phyloP scores from a whole-genome alignment of 2,329 filamentous ascomycete genomes.

The Diplodia seriata region DNA sequence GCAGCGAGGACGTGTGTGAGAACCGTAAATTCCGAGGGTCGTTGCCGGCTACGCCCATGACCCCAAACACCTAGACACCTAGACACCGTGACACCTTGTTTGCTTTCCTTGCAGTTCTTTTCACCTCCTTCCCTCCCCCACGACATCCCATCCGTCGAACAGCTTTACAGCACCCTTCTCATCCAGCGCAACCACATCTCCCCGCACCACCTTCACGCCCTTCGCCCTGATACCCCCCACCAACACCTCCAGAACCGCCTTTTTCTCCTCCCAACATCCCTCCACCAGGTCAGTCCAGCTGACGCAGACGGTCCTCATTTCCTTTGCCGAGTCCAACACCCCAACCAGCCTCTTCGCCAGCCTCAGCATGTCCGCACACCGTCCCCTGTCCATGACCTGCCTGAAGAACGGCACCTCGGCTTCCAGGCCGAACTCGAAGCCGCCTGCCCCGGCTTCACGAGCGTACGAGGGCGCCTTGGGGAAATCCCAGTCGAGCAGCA shows the following conservation, averaged over 20 bases:
- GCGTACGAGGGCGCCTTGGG: conserved; percentile 4
- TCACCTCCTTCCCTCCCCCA: not conserved
- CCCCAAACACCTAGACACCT: conserved; percentile 1
- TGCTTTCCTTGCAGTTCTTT: not conserved
- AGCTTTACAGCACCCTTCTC: conserved; percentile 2
- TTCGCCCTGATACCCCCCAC: not conserved
- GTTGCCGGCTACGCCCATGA: not conserved
- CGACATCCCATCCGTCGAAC: conserved; percentile 11
- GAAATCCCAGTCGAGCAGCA: conserved; percentile 21
- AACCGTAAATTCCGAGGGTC: not conserved
- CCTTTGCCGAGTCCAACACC: conserved; percentile 4
- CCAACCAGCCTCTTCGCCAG: conserved; percentile 18
- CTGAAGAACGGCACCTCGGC: conserved; percentile 16
- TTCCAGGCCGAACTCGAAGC: conserved; percentile 23
- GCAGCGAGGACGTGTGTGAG: not conserved
- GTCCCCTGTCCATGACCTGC: conserved; percentile 12
- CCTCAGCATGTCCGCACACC: conserved; percentile 18
- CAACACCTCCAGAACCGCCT: conserved; percentile 4
- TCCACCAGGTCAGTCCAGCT: conserved; percentile 24
- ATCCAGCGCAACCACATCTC: conserved; percentile 14
- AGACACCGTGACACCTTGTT: not conserved
- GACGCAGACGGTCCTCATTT: conserved; percentile 5
- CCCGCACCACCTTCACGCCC: conserved; percentile 6
- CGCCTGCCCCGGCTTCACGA: not conserved
- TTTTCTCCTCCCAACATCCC: conserved; percentile 24